phyloP scores from a whole-genome alignment of 1,284 basidiomycete genomes.

The Binderoboletus segoi region DNA sequence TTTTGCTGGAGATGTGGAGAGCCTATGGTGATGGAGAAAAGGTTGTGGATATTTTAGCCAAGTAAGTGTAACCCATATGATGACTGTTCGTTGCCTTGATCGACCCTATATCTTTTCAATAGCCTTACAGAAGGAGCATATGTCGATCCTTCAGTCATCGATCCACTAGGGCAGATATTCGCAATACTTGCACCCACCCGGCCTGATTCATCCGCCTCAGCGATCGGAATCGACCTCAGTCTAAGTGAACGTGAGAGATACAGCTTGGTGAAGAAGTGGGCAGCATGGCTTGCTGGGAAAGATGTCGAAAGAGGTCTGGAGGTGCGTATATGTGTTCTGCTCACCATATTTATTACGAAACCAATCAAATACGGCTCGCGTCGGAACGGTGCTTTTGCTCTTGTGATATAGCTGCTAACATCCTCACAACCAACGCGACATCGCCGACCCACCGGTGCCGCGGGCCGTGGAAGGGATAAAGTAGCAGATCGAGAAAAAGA shows the following conservation, averaged over 20 bases:
- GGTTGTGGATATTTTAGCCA: constrained; percentile 50
- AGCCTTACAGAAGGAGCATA: constrained; percentile 76
- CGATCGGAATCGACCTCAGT: not conserved
- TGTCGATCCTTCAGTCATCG: constrained; percentile 57
- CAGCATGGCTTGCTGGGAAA: constrained; percentile 75
- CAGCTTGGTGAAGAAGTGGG: constrained; percentile 70
- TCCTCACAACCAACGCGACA: constrained; percentile 30
- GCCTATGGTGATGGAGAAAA: constrained; percentile 20
- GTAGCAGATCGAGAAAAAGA: constrained; percentile 26
- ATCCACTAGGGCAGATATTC: constrained; percentile 74
- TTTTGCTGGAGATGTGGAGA: constrained; percentile 33
- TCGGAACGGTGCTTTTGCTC: not conserved
- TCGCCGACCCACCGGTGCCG: constrained; percentile 20
- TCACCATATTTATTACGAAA: not conserved
- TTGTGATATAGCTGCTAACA: constrained; percentile 53
- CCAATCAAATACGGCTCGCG: not conserved
- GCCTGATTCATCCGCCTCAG: constrained; percentile 9
- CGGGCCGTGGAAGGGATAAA: constrained; percentile 33
- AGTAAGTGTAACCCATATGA: constrained; percentile 51
- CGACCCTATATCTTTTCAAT: not conserved
- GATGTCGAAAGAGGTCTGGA: constrained; percentile 73
- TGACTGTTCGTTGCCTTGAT: not conserved
- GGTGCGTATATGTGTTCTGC: constrained; percentile 43
- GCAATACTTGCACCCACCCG: constrained; percentile 47
- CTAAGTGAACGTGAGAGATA: constrained; percentile 54